Percentiles rank a stretch among this genome's conserved stretches.
These are phyloP conservation scores for Diutina pseudorugosa DNA, from an alignment of 1,139 yeast genomes.

Conservation along the genomic window DNA sequence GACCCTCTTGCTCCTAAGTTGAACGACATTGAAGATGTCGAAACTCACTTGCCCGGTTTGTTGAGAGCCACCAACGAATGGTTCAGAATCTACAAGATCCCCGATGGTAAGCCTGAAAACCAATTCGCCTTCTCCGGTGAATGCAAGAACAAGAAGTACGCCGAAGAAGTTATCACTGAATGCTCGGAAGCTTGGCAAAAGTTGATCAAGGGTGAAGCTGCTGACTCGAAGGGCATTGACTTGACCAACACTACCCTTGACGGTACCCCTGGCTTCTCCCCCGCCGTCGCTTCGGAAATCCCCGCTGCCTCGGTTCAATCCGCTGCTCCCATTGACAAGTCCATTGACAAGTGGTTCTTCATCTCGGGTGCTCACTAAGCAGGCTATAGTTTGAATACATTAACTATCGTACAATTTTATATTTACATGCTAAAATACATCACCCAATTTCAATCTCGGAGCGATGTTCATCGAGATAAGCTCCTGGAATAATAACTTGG, in stretches of 20 bases:
- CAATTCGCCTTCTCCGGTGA: slow-evolving; percentile 79
- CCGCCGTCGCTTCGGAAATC: slow-evolving; percentile 35
- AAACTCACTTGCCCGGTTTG: slow-evolving; percentile 71
- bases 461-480: slow-evolving; percentile 95
- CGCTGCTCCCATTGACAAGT: slow-evolving; percentile 93
- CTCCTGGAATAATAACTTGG: slow-evolving; percentile 91
- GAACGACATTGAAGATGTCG: slow-evolving; percentile 75
- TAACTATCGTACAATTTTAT: neutral
- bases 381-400: neutral
- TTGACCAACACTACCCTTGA: slow-evolving; percentile 56
- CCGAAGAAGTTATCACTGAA: slow-evolving; percentile 59
- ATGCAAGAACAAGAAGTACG: slow-evolving; percentile 58
- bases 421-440: slow-evolving; percentile 40
- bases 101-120: slow-evolving; percentile 86
- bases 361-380: slow-evolving; percentile 68
- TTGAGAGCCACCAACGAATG: slow-evolving; percentile 78
- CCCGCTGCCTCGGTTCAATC: slow-evolving; percentile 63
- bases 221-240: slow-evolving; percentile 35
- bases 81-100: slow-evolving; percentile 93
- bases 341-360: slow-evolving; percentile 98
- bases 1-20: slow-evolving; percentile 73
- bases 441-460: slow-evolving; percentile 82
- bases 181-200: slow-evolving; percentile 72
- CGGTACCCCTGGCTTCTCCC: slow-evolving; percentile 35
- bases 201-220: slow-evolving; percentile 41